Conservation (phyloP, 805 yeast species). For the Zygosaccharomyces pseudorouxii region DNA sequence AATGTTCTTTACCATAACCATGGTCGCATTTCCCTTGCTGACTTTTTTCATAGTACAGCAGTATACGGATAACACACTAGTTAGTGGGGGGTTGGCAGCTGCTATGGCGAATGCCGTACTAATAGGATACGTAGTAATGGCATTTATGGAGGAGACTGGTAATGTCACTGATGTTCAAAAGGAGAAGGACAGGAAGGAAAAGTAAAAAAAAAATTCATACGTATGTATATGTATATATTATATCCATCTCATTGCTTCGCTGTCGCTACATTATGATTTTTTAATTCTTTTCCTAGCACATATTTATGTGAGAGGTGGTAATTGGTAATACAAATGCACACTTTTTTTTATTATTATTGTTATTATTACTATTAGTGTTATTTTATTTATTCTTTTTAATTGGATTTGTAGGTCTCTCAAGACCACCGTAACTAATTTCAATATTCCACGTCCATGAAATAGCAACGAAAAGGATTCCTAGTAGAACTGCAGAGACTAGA, state of each 20-base stretch:
- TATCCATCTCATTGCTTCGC: not conserved
- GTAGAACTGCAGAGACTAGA: conserved; percentile 57
- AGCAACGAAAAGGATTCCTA: conserved; percentile 56
- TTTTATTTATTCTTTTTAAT: conserved; percentile 31
- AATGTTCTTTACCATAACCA: conserved; percentile 68
- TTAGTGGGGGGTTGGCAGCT: conserved; percentile 80
- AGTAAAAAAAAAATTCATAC: conserved; percentile 6
- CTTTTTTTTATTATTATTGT: too few species aligned
- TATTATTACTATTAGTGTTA: too few species aligned
- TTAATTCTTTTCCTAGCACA: not conserved
- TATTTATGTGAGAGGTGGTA: conserved; percentile 10
- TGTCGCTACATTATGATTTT: not conserved
- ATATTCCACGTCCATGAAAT: conserved; percentile 66
- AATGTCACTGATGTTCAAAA: conserved; percentile 23
- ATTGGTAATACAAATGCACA: not conserved
- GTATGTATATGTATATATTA: conserved; percentile 8
- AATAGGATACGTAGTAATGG: conserved; percentile 67
- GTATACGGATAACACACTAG: conserved; percentile 44
- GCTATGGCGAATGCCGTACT: conserved; percentile 68
- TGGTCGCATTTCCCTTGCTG: conserved; percentile 63
- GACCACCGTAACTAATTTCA: conserved; percentile 75
- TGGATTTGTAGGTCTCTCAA: conserved; percentile 51
- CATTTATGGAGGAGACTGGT: conserved; percentile 61
- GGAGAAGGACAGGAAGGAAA: conserved; percentile 39
- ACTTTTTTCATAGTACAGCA: conserved; percentile 57